Conservation (phyloP, 1,284 basidiomycete genomes). For the Puccinia triticina region DNA sequence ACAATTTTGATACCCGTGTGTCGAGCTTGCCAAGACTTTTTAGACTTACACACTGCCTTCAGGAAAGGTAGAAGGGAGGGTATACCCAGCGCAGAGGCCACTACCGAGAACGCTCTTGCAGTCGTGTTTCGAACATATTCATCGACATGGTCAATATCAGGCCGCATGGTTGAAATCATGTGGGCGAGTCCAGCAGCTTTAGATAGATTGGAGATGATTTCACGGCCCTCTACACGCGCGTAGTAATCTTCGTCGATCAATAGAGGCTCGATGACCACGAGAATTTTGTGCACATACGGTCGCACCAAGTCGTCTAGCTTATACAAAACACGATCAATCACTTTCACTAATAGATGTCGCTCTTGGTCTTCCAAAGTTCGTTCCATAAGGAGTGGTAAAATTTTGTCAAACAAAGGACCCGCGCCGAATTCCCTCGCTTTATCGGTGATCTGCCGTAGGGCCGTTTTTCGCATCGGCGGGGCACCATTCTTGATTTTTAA, state of each 20-base stretch:
- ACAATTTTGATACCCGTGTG: constrained; percentile 99
- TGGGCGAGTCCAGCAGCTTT: constrained; percentile 98
- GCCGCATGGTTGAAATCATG: constrained; percentile 99
- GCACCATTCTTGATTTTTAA: constrained; percentile 99
- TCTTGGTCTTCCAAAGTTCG: constrained; percentile 98
- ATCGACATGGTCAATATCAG: constrained; percentile 98
- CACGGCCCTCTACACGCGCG: constrained; percentile 96
- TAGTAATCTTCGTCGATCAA: constrained; percentile 99
- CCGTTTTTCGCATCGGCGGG: constrained; percentile 95
- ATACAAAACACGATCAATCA: constrained; percentile 98
- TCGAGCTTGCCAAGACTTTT: constrained; percentile 99
- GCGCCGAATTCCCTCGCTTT: constrained; percentile 98
- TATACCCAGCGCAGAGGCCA: constrained; percentile 96
- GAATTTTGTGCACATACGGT: constrained; percentile 98
- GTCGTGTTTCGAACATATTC: constrained; percentile 99
- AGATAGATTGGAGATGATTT: constrained; percentile 98
- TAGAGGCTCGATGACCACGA: constrained; percentile 98
- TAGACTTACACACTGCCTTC: constrained; percentile 95
- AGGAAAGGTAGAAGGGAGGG: constrained; percentile 96
- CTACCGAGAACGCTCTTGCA: constrained; percentile 96
- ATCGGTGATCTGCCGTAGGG: constrained; percentile 97
- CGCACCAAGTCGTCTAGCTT: constrained; percentile 98
- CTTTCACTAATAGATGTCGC: constrained; percentile 96
- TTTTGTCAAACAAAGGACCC: constrained; percentile 99
- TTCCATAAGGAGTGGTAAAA: constrained; percentile 97